A percentile compares a stretch with the other conserved stretches of the same genome.
Conservation (phyloP, 2,329 filamentous ascomycete genomes). For the Pseudogymnoascus sp. region DNA sequence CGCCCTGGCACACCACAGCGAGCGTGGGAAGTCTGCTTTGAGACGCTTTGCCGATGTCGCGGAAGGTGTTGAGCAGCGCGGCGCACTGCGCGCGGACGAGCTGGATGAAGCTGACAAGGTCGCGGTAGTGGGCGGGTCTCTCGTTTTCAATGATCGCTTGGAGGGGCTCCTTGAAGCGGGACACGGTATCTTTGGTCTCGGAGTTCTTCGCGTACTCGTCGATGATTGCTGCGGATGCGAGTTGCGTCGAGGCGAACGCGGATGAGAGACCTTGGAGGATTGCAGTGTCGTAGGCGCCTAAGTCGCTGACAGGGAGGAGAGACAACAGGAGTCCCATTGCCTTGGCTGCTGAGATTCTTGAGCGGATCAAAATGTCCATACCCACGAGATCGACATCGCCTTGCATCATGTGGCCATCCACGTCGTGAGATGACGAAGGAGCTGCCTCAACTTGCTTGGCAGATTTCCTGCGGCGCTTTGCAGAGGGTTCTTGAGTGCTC, state of each 20-base stretch:
- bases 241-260: conserved; percentile 74
- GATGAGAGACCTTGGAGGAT: conserved; percentile 62
- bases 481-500: conserved; percentile 52
- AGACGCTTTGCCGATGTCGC: conserved; percentile 78
- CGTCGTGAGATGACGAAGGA: conserved; percentile 73
- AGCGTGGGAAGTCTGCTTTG: conserved; percentile 67
- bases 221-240: conserved; percentile 72
- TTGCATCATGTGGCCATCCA: conserved; percentile 96
- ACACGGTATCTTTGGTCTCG: conserved; percentile 39
- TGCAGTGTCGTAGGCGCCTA: conserved; percentile 55
- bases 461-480: conserved; percentile 73
- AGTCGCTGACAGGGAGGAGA: conserved; percentile 55
- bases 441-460: conserved; percentile 69
- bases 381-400: conserved; percentile 94
- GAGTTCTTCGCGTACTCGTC: conserved; percentile 75
- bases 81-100: conserved; percentile 86
- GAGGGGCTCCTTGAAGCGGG: conserved; percentile 56
- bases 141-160: conserved; percentile 73
- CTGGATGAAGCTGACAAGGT: conserved; percentile 83
- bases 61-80: conserved; percentile 82
- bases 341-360: conserved; percentile 75
- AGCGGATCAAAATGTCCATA: conserved; percentile 77
- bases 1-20: conserved; percentile 88
- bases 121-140: conserved; percentile 73
- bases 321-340: conserved; percentile 82